Percentiles rank a stretch among this genome's conserved stretches.
phyloP scores from a whole-genome alignment of 345 rosid species.

The Populus pruinosa region DNA sequence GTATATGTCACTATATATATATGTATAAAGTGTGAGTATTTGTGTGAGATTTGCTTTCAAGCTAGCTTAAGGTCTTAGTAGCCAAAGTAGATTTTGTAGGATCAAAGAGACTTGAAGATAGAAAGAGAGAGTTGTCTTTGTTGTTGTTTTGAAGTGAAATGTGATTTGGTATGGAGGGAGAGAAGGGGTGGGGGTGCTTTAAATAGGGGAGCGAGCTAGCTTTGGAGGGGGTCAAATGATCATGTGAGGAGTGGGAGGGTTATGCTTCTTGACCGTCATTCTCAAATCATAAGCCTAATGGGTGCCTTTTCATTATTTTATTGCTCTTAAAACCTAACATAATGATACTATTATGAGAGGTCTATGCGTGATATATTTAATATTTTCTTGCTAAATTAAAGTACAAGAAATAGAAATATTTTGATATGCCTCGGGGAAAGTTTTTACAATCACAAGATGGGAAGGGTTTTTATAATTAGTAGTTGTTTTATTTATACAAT shows the following conservation, averaged over 20 bases:
- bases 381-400: neutral
- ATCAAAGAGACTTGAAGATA: neutral
- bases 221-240: neutral
- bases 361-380: neutral
- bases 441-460: neutral
- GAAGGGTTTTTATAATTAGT: neutral
- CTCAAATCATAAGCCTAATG: conserved; percentile 23
- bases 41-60: neutral
- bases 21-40: too few relatives aligned
- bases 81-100: neutral
- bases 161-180: conserved; percentile 8
- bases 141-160: conserved; percentile 12
- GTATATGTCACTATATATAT: too few relatives aligned
- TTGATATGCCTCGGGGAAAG: neutral
- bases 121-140: neutral
- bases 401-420: neutral
- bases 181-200: conserved; percentile 2
- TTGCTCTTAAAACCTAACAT: neutral
- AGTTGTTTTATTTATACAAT: neutral
- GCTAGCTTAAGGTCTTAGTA: neutral
- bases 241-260: conserved; percentile 7
- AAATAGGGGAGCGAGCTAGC: neutral
- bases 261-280: conserved; percentile 7
- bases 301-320: conserved; percentile 10
- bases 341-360: conserved; percentile 2